Percentiles rank a stretch among this genome's conserved stretches.
These are phyloP conservation scores for Barnettozyma californica DNA, from an alignment of 805 yeast species.

Conservation along the genomic window DNA sequence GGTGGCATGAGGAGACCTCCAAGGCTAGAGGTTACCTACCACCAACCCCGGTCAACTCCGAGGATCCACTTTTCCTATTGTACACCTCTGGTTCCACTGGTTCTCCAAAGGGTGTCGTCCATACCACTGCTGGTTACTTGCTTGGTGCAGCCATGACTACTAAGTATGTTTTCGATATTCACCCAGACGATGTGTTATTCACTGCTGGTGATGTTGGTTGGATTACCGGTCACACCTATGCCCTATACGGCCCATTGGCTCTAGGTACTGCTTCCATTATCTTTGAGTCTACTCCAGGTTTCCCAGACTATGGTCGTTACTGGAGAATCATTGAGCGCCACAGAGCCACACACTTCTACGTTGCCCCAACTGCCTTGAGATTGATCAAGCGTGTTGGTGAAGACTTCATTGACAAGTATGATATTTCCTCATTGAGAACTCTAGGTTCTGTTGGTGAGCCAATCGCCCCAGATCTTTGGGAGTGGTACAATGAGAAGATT, in stretches of 20 bases:
- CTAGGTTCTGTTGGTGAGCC: slow-evolving; percentile 99
- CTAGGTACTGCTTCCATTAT: slow-evolving; percentile 88
- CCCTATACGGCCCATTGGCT: slow-evolving; percentile 86
- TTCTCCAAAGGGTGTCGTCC: slow-evolving; percentile 96
- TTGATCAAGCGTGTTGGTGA: slow-evolving; percentile 88
- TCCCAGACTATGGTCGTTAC: slow-evolving; percentile 91
- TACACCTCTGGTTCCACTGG: slow-evolving; percentile 99
- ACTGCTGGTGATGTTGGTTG: slow-evolving; percentile 99
- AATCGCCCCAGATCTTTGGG: slow-evolving; percentile 97
- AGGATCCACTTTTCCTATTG: slow-evolving; percentile 91
- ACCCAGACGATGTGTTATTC: slow-evolving; percentile 79
- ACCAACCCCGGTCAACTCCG: slow-evolving; percentile 81
- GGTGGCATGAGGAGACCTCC: slow-evolving; percentile 90
- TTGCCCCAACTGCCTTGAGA: slow-evolving; percentile 97
- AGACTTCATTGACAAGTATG: slow-evolving; percentile 71
- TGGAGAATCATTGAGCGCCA: slow-evolving; percentile 94
- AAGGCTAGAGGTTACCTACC: slow-evolving; percentile 84
- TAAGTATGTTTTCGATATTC: slow-evolving; percentile 89
- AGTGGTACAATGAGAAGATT: slow-evolving; percentile 91
- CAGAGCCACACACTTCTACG: slow-evolving; percentile 92
- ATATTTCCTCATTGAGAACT: slow-evolving; percentile 81
- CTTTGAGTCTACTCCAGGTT: slow-evolving; percentile 97
- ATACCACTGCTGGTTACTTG: slow-evolving; percentile 90
- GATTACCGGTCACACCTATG: slow-evolving; percentile 98
- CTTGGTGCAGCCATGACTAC: slow-evolving; percentile 90